Conservation (phyloP, 2,329 filamentous ascomycete genomes). For the Fusarium keratoplasticum region DNA sequence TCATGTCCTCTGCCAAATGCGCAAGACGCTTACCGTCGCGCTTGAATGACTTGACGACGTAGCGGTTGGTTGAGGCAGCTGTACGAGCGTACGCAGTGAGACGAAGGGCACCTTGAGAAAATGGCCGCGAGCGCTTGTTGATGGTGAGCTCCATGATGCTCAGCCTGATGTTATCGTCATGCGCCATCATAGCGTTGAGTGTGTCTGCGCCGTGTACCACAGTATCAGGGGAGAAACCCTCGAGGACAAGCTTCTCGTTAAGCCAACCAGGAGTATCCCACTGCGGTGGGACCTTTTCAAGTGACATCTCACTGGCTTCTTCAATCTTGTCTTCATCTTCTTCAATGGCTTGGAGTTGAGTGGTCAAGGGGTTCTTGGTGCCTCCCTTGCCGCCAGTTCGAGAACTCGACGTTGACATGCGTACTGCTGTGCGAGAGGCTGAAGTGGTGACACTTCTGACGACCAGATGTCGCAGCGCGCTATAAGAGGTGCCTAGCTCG, state of each 20-base stretch:
- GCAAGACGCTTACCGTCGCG: constrained; percentile 37
- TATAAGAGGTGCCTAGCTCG: constrained; percentile 9
- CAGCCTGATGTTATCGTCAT: constrained; percentile 50
- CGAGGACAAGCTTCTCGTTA: constrained; percentile 6
- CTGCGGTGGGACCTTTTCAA: not conserved
- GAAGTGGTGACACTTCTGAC: constrained; percentile 27
- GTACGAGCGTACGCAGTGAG: constrained; percentile 51
- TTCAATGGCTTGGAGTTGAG: constrained; percentile 15
- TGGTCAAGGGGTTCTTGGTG: not conserved
- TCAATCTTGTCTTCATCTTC: constrained; percentile 12
- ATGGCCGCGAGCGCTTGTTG: constrained; percentile 41
- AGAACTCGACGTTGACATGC: constrained; percentile 22
- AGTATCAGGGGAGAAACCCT: constrained; percentile 47
- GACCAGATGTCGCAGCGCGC: constrained; percentile 9
- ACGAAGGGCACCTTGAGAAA: constrained; percentile 48
- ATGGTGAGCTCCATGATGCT: constrained; percentile 50
- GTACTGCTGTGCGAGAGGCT: constrained; percentile 18
- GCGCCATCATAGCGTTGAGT: constrained; percentile 52
- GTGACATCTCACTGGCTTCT: not conserved
- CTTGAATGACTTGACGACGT: constrained; percentile 52
- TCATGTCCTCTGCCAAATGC: constrained; percentile 52
- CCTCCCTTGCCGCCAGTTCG: constrained; percentile 15
- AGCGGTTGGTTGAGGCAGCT: constrained; percentile 39
- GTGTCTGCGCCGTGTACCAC: constrained; percentile 40
- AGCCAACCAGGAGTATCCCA: constrained; percentile 9